Conservation (phyloP, 2,329 filamentous ascomycete species). For the Macroventuria anomochaeta region DNA sequence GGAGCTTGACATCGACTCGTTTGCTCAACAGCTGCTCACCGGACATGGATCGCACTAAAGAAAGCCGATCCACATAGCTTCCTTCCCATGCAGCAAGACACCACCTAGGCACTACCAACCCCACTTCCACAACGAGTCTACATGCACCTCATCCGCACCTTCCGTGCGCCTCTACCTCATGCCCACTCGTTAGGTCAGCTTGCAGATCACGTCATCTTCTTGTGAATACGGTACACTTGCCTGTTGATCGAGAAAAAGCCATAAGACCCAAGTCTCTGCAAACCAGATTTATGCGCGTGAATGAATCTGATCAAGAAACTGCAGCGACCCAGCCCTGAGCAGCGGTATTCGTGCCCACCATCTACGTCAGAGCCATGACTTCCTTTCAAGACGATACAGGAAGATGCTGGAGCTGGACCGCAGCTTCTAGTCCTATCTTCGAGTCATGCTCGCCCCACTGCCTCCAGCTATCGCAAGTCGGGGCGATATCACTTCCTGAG, state of each 20-base stretch:
- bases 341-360: too few relatives aligned
- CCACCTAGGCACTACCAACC: constrained; percentile 6
- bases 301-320: too few relatives aligned
- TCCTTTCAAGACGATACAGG: background rate
- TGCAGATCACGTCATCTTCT: background rate
- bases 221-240: background rate
- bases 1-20: background rate
- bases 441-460: background rate
- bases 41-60: constrained; percentile 5
- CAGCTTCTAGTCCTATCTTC: background rate
- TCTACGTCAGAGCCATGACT: background rate
- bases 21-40: constrained; percentile 11
- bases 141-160: background rate
- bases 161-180: background rate
- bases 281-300: background rate
- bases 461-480: background rate
- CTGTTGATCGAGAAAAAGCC: background rate
- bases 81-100: constrained; percentile 12
- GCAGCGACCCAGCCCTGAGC: too few relatives aligned
- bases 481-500: background rate
- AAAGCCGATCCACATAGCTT: constrained; percentile 8
- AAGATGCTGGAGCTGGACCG: background rate
- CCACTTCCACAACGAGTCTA: background rate
- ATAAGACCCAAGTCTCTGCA: background rate
- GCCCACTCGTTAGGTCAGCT: background rate